A percentile compares a stretch with the other conserved stretches of the same genome.
Evolutionary conservation across 148 eudicot species (phyloP).

Genomic region (Silene uniflora): DNA sequence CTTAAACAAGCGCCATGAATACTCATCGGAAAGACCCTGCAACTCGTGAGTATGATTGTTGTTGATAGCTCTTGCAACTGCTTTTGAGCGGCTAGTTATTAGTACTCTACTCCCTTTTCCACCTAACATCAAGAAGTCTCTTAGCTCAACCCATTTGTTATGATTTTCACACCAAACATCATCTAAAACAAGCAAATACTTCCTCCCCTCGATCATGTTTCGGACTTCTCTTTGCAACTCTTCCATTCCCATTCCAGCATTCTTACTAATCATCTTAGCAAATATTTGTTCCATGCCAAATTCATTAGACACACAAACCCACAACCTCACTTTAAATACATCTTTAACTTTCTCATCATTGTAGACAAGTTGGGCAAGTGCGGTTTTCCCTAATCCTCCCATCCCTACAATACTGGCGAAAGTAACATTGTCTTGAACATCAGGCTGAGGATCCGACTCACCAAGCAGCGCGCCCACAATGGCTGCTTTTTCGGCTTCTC

Average conservation of each 20-base stretch:
- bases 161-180: constrained; percentile 24
- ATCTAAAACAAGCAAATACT: constrained; percentile 25
- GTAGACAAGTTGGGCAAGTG: constrained; percentile 23
- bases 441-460: not conserved
- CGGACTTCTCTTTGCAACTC: constrained; percentile 20
- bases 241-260: not conserved
- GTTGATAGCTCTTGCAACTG: constrained; percentile 6
- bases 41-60: not conserved
- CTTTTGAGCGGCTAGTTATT: constrained; percentile 18
- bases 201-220: constrained; percentile 4
- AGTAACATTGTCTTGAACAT: not conserved
- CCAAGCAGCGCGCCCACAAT: not conserved
- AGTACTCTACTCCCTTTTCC: constrained; percentile 11
- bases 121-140: constrained; percentile 10
- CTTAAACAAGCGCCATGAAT: constrained; percentile 23
- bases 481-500: constrained; percentile 12
- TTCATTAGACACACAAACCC: constrained; percentile 24
- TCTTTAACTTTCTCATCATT: constrained; percentile 9
- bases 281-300: constrained; percentile 16
- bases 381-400: constrained; percentile 27
- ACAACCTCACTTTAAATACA: constrained; percentile 9
- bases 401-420: constrained; percentile 22
- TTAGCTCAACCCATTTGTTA: constrained; percentile 14
- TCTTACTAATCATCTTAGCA: constrained; percentile 7
- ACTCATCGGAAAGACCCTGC: constrained; percentile 12